phyloP scores from a whole-genome alignment of 2,329 filamentous ascomycete genomes.

The Pseudogymnoascus sp. region DNA sequence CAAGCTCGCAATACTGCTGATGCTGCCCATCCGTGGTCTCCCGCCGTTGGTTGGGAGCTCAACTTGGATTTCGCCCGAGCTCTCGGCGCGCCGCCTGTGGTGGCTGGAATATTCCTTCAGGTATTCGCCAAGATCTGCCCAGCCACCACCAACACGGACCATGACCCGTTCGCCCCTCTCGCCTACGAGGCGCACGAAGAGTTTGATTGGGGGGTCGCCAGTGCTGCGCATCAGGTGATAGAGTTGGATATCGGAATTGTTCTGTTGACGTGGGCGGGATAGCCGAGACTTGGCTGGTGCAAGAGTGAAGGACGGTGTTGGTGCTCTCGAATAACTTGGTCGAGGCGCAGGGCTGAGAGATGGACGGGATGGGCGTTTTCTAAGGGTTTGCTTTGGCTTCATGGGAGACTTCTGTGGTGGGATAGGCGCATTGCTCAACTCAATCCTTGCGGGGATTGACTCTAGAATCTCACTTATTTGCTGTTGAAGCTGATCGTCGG shows the following conservation, averaged over 20 bases:
- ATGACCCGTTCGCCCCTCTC: constrained; percentile 88
- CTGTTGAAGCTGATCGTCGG: constrained; percentile 63
- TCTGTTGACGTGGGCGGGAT: constrained; percentile 39
- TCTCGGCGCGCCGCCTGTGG: constrained; percentile 65
- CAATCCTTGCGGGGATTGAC: constrained; percentile 72
- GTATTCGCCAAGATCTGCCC: constrained; percentile 94
- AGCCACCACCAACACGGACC: constrained; percentile 97
- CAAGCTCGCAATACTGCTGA: constrained; percentile 11
- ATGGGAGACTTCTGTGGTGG: constrained; percentile 19
- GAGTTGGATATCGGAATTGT: constrained; percentile 71
- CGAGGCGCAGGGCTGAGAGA: constrained; percentile 25
- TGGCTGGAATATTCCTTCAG: constrained; percentile 88
- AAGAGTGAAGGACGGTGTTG: constrained; percentile 61
- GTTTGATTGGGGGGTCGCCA: constrained; percentile 81
- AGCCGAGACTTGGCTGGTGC: constrained; percentile 49
- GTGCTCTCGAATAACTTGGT: constrained; percentile 37
- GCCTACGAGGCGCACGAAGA: constrained; percentile 88
- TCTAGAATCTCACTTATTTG: constrained; percentile 74
- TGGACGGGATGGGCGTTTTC: constrained; percentile 22
- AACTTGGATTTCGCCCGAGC: constrained; percentile 53
- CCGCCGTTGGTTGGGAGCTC: constrained; percentile 32
- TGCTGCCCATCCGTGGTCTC: constrained; percentile 11
- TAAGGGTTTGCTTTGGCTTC: background rate
- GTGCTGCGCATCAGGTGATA: constrained; percentile 85
- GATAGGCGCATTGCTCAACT: constrained; percentile 31